Percentiles rank a stretch among this genome's conserved stretches.
These are phyloP conservation scores for Hordeum marinum DNA, from an alignment of 176 grass and related monocot genomes.

Conservation along the genomic window DNA sequence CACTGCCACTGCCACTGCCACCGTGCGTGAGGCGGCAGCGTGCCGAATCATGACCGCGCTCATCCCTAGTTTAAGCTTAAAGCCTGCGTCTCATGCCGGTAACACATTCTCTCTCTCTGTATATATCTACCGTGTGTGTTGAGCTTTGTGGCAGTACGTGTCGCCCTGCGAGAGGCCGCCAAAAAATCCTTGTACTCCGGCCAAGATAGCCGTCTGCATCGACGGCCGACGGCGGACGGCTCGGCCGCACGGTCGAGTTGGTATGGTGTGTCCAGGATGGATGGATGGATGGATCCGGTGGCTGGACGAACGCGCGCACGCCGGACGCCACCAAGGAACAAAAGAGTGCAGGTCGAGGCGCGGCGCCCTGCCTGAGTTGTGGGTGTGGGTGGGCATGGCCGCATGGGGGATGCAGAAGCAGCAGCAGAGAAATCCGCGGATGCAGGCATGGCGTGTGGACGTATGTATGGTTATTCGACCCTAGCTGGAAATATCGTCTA, in stretches of 20 bases:
- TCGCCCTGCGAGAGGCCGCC: neutral
- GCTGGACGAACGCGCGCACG: neutral
- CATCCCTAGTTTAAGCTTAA: neutral
- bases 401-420: neutral
- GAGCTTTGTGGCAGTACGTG: neutral
- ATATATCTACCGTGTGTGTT: neutral
- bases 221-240: neutral
- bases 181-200: neutral
- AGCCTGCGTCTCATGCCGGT: neutral
- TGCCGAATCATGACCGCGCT: slow-evolving; percentile 8
- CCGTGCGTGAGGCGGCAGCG: neutral
- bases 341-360: neutral
- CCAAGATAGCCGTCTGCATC: neutral
- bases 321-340: neutral
- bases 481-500: neutral
- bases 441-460: neutral
- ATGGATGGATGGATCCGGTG: too few relatives aligned
- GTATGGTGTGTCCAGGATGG: neutral
- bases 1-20: neutral
- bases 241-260: neutral
- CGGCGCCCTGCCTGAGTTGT: neutral
- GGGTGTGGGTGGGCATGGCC: neutral
- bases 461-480: neutral
- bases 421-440: neutral
- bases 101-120: neutral